Percentiles rank a stretch among this genome's conserved stretches.
phyloP scores from a whole-genome alignment of 352 stramenopile genomes.

The Aphanomyces astaci region DNA sequence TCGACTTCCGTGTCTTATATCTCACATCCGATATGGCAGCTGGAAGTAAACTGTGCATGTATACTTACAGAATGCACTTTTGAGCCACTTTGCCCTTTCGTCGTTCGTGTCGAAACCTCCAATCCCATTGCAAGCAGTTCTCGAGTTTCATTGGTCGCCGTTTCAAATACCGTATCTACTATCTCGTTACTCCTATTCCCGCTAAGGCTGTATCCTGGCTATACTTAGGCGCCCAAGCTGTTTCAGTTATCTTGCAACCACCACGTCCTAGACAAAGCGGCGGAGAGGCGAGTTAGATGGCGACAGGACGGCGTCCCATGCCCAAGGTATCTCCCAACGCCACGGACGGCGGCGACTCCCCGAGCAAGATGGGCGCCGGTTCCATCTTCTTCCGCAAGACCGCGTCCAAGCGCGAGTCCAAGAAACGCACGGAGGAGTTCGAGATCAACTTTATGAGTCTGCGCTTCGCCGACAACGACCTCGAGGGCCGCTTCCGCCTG shows the following conservation, averaged over 20 bases:
- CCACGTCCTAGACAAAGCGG: background rate
- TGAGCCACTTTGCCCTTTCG: too few relatives aligned
- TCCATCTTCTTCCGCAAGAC: slow-evolving; percentile 20
- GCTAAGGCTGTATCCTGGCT: background rate
- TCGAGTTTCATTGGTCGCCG: too few relatives aligned
- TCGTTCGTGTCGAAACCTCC: too few relatives aligned
- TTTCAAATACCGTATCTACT: background rate
- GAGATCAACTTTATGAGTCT: slow-evolving; percentile 66
- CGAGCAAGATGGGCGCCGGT: background rate
- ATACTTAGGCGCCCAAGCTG: background rate
- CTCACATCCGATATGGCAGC: background rate
- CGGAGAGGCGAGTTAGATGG: background rate
- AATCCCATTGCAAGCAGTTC: too few relatives aligned
- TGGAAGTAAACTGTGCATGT: background rate
- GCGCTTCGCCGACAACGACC: slow-evolving; percentile 55
- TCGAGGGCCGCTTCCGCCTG: slow-evolving; percentile 52
- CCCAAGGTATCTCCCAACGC: slow-evolving; percentile 21
- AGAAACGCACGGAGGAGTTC: slow-evolving; percentile 66
- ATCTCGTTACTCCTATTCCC: background rate
- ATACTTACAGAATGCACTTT: too few relatives aligned
- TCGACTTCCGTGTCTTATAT: too few relatives aligned
- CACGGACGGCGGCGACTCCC: slow-evolving; percentile 1
- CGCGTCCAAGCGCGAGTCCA: background rate
- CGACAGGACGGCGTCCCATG: slow-evolving; percentile 21
- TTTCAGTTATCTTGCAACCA: background rate